Evolutionary conservation across 768 basidiomycete species (phyloP).

Genomic region (Amanita fuliginea): DNA sequence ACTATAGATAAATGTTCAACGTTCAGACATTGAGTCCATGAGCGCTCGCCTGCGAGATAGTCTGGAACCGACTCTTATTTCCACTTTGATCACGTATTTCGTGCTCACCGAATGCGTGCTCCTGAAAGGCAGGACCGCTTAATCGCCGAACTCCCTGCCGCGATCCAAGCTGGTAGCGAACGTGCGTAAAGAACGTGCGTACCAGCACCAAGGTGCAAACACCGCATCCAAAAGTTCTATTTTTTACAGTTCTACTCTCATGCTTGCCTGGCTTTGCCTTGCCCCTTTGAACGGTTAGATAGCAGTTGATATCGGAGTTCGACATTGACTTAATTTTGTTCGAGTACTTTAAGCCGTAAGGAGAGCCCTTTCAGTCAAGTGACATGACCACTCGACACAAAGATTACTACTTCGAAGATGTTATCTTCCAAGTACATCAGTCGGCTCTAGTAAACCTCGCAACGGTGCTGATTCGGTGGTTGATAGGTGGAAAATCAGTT

Average conservation of each 20-base stretch:
- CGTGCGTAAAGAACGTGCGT: neutral
- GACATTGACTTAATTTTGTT: neutral
- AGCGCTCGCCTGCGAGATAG: neutral
- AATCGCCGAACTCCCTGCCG: neutral
- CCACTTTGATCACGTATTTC: neutral
- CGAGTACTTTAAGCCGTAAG: neutral
- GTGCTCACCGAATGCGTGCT: neutral
- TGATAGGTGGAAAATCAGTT: constrained; percentile 16
- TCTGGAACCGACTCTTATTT: neutral
- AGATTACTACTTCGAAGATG: constrained; percentile 3
- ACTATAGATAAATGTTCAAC: no score
- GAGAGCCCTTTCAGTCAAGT: neutral
- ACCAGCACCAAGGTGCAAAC: neutral
- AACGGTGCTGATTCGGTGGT: neutral
- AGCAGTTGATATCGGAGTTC: no score
- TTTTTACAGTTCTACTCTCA: neutral
- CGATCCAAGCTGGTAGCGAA: neutral
- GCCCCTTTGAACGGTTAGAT: no score
- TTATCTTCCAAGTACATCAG: constrained; percentile 1
- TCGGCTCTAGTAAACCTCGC: no score
- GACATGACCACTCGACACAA: neutral
- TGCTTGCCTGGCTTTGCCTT: neutral
- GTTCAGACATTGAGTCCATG: no score
- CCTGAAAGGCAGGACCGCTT: neutral
- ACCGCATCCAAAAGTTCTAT: neutral